Evolutionary conservation across 257 asterid genomes (phyloP).

Genomic region (Solanum etuberosum): DNA sequence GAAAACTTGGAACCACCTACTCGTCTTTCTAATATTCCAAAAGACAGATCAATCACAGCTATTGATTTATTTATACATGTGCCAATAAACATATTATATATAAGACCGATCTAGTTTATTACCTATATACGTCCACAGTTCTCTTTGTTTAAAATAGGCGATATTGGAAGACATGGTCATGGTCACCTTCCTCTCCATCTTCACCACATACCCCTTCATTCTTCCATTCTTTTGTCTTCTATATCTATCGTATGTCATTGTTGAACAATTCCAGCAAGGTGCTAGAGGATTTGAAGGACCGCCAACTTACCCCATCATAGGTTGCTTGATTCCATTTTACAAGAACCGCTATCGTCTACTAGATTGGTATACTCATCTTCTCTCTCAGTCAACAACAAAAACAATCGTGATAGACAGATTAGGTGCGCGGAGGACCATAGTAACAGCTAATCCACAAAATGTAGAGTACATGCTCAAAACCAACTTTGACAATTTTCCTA

Average conservation of each 20-base stretch:
- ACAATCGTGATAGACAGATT: conserved; percentile 37
- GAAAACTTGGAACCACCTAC: not conserved
- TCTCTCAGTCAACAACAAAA: conserved; percentile 30
- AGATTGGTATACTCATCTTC: conserved; percentile 67
- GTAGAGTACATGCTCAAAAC: conserved; percentile 41
- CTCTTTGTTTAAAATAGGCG: not conserved
- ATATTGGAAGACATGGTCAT: not conserved
- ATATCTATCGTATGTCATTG: not conserved
- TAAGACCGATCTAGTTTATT: not conserved
- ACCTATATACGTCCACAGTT: not conserved
- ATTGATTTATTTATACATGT: not conserved
- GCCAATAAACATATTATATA: not conserved
- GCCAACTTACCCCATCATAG: conserved; percentile 37
- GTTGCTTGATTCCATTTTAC: conserved; percentile 52
- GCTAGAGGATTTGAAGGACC: conserved; percentile 9
- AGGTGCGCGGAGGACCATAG: conserved; percentile 43
- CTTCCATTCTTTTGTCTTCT: not conserved
- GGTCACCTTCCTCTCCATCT: not conserved
- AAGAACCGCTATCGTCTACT: conserved; percentile 37
- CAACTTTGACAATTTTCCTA: conserved; percentile 42
- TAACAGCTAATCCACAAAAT: conserved; percentile 52
- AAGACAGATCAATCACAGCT: not conserved
- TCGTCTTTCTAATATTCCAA: not conserved
- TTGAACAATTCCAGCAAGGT: not conserved
- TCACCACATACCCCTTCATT: not conserved